Base-by-base conservation (phyloP, 345 rosid species). In the Conringia planisiliqua region DNA sequence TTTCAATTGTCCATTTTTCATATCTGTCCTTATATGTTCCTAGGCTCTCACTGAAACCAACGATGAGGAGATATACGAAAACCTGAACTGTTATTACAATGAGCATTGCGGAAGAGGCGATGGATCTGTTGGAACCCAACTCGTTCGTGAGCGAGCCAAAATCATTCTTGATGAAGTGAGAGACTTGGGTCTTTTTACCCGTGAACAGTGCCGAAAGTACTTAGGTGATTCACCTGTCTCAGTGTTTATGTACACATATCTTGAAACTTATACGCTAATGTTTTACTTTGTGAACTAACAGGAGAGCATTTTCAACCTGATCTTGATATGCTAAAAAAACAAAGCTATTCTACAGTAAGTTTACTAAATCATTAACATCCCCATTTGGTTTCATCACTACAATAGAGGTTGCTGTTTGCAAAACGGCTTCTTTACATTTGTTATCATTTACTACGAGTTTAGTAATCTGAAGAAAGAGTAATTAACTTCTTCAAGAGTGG, bases 91-190 rank as follows among this genome's bases (percentile, higher is more conserved):
- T 79, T 90, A 87, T 83, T 85, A 83, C 72, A 66, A 69, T 63
- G 92, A 85, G 79, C 79, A 74, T 65, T 65, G 83, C 62, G 86
- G 72, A 46, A 84, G 83, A 78, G 84, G 68, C 24, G 90, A 87
- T 75, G 97, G 99, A 68, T 86, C 79, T 66, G 89, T 92, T 80
- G 96, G 93, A 56, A 86, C 97, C 30, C 92, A 87, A 66, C 93
- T 95, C 39, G 77, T 87, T 27, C 85, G 90, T 68, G 97, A 90
- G 88, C 83, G 99, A 74, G 91, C 96, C 43, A 87, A 85, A 81
- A 87, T 95, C 74, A 87, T 95, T 69, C 91, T 92, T 38, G 91
- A 90, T 42, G 99, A 95, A 86, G 90, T 89, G 70, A 87, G 81
- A 66, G 87, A 78, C 73, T 55, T 85, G 80, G 83, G 82, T 39